phyloP scores from a whole-genome alignment of 305 asterid species.

The Lippia alba region DNA sequence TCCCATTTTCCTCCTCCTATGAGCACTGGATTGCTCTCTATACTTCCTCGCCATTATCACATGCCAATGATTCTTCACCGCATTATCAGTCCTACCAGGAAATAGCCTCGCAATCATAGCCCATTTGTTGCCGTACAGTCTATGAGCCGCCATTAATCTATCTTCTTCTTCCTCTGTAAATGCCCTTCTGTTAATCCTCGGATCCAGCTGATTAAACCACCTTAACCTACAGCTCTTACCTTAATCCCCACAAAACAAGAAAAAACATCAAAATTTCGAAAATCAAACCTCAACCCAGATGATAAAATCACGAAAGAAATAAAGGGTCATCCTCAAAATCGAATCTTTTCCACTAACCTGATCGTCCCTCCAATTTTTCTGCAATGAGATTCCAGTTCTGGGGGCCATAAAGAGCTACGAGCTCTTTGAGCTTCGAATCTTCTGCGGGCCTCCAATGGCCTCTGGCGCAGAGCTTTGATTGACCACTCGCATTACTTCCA shows the following conservation, averaged over 20 bases:
- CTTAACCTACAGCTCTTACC: slow-evolving; percentile 92
- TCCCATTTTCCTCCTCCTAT: slow-evolving; percentile 71
- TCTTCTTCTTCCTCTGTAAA: slow-evolving; percentile 92
- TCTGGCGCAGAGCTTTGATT: slow-evolving; percentile 74
- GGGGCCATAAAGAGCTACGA: slow-evolving; percentile 88
- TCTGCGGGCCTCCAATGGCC: slow-evolving; percentile 99
- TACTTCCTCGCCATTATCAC: slow-evolving; percentile 89
- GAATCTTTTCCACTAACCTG: slow-evolving; percentile 50
- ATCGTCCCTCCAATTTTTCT: slow-evolving; percentile 82
- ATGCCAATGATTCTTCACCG: slow-evolving; percentile 96
- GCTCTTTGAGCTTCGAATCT: slow-evolving; percentile 77
- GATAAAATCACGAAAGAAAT: not conserved
- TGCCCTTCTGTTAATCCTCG: slow-evolving; percentile 78
- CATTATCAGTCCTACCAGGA: slow-evolving; percentile 95
- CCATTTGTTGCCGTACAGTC: slow-evolving; percentile 95
- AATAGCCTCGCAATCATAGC: slow-evolving; percentile 89
- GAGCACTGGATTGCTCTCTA: slow-evolving; percentile 79
- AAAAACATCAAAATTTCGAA: not conserved
- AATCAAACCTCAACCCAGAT: not conserved
- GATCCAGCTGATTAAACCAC: slow-evolving; percentile 97
- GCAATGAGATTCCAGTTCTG: slow-evolving; percentile 98
- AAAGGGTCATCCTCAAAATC: too few species aligned
- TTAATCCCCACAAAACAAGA: slow-evolving; percentile 5
- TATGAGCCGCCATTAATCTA: slow-evolving; percentile 84
- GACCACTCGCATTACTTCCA: slow-evolving; percentile 34